phyloP scores from a whole-genome alignment of 768 basidiomycete species.

The Tulasnella sp. region DNA sequence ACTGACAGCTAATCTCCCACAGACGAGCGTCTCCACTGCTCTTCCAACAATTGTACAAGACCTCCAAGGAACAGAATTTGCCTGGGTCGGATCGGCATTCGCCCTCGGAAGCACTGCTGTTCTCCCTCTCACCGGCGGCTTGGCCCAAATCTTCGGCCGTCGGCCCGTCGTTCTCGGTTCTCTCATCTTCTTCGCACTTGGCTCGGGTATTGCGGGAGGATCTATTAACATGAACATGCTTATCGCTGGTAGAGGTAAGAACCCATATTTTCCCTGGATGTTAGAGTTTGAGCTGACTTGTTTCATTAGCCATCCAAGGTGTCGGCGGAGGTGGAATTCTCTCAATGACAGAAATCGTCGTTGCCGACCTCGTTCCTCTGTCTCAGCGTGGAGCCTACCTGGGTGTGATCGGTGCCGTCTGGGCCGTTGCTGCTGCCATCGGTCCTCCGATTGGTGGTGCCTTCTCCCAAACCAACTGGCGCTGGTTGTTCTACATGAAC shows the following conservation, averaged over 20 bases:
- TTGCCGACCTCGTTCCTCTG: constrained; percentile 49
- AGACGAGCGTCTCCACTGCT: constrained; percentile 3
- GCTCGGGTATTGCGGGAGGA: constrained; percentile 46
- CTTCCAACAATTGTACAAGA: constrained; percentile 33
- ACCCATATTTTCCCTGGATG: not conserved
- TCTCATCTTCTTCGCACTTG: constrained; percentile 43
- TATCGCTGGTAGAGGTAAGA: constrained; percentile 42
- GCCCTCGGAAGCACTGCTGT: constrained; percentile 44
- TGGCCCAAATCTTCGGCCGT: constrained; percentile 42
- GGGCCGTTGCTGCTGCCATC: constrained; percentile 35
- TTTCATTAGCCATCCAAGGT: constrained; percentile 38
- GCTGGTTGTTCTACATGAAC: constrained; percentile 43
- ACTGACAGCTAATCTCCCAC: not conserved
- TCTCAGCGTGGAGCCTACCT: constrained; percentile 45
- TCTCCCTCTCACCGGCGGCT: constrained; percentile 41
- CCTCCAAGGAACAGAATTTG: constrained; percentile 42
- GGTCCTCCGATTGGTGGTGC: constrained; percentile 37
- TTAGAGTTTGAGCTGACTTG: not conserved
- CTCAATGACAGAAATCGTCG: constrained; percentile 43
- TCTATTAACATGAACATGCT: constrained; percentile 44
- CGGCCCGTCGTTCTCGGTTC: constrained; percentile 38
- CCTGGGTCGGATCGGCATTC: constrained; percentile 49
- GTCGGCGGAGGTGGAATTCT: constrained; percentile 43
- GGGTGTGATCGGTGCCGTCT: constrained; percentile 43
- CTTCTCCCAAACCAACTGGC: constrained; percentile 40